These are phyloP conservation scores for Lactifluus hygrophoroides DNA, from an alignment of 768 basidiomycete species.

Conservation along the genomic window DNA sequence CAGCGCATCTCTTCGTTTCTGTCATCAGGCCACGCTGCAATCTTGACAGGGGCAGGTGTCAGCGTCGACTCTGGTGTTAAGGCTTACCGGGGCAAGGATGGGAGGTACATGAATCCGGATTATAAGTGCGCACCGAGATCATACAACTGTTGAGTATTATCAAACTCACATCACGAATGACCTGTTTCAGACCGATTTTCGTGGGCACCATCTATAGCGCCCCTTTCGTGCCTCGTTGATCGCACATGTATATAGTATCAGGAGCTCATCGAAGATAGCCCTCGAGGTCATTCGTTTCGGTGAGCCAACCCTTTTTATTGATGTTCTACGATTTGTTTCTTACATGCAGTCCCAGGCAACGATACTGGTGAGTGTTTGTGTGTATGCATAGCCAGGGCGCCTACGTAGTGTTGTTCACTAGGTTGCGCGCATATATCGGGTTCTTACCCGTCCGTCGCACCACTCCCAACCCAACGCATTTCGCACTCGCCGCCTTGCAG, in stretches of 20 bases:
- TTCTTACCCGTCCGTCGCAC: constrained; percentile 81
- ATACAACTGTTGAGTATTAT: not conserved
- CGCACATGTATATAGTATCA: constrained; percentile 45
- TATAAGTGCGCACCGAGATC: constrained; percentile 49
- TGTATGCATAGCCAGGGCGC: not conserved
- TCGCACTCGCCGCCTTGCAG: constrained; percentile 75
- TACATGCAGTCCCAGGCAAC: constrained; percentile 41
- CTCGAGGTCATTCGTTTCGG: constrained; percentile 66
- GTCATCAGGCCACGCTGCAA: constrained; percentile 54
- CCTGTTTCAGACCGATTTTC: constrained; percentile 22
- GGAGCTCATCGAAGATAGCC: constrained; percentile 66
- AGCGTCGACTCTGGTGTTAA: constrained; percentile 93
- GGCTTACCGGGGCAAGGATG: constrained; percentile 84
- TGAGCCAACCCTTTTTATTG: constrained; percentile 25
- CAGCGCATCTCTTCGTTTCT: constrained; percentile 60
- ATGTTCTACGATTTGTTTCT: not conserved
- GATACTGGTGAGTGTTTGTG: constrained; percentile 58
- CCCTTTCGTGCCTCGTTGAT: not conserved
- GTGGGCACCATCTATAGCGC: constrained; percentile 2
- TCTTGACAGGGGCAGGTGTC: constrained; percentile 88
- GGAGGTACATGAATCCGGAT: constrained; percentile 84
- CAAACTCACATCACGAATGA: not conserved
- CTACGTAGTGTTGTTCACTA: constrained; percentile 5
- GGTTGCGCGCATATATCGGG: constrained; percentile 73
- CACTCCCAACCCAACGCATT: constrained; percentile 83